These are phyloP conservation scores for Carex pumila DNA, from an alignment of 176 grass and related monocot species.

Conservation along the genomic window DNA sequence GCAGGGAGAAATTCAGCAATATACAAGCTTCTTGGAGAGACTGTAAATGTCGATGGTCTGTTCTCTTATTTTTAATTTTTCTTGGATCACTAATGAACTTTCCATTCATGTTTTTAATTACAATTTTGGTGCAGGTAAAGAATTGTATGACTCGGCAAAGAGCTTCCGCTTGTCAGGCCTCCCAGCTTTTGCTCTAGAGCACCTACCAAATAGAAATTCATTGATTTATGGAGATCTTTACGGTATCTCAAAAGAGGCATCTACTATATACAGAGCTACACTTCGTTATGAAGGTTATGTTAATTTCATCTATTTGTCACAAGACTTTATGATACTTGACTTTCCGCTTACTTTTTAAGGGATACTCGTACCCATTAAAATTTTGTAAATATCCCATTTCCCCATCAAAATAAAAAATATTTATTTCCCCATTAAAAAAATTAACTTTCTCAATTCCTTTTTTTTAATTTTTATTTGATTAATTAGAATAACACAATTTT, in stretches of 20 bases:
- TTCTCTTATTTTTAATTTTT: conserved; percentile 6
- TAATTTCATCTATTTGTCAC: neutral
- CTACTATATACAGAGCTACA: conserved; percentile 82
- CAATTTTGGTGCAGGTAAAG: conserved; percentile 38
- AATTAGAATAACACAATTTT: too few relatives aligned
- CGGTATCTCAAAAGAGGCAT: conserved; percentile 79
- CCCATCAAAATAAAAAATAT: too few relatives aligned
- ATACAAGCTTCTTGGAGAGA: conserved; percentile 74
- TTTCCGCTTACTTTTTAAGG: neutral
- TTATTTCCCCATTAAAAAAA: too few relatives aligned
- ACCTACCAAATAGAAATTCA: conserved; percentile 85
- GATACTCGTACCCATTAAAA: too few relatives aligned
- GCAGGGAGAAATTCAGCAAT: conserved; percentile 69
- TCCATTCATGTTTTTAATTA: neutral
- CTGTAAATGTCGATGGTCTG: conserved; percentile 61
- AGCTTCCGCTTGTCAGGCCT: conserved; percentile 57
- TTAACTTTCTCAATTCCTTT: too few relatives aligned
- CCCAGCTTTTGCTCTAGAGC: conserved; percentile 90
- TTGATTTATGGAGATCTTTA: conserved; percentile 85
- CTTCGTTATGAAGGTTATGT: conserved; percentile 84
- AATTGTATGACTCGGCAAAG: conserved; percentile 62
- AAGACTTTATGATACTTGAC: neutral
- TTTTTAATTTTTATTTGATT: too few relatives aligned
- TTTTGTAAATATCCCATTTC: too few relatives aligned
- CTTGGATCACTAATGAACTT: neutral